phyloP scores from a whole-genome alignment of 2,329 filamentous ascomycete genomes.

The Curvularia spicifera region DNA sequence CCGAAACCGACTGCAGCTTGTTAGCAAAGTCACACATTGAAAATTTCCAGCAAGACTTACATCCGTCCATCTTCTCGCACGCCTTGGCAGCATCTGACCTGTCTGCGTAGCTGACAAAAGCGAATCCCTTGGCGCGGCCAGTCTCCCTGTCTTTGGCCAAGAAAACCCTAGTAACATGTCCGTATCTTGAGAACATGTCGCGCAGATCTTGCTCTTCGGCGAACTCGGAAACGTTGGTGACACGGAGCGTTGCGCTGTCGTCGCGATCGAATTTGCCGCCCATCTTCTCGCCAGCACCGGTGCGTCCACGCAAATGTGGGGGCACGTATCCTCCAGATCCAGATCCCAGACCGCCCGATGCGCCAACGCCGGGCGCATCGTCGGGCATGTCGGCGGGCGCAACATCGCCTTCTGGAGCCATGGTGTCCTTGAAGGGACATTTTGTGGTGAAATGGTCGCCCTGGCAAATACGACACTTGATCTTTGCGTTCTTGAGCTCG shows the following conservation, averaged over 20 bases:
- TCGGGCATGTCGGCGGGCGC: conserved; percentile 56
- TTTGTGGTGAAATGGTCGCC: conserved; percentile 99
- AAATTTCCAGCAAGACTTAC: conserved; percentile 52
- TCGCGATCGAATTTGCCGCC: conserved; percentile 94
- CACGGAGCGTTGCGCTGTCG: conserved; percentile 92
- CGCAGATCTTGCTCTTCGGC: conserved; percentile 94
- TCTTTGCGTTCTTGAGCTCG: conserved; percentile 94
- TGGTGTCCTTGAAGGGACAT: conserved; percentile 99
- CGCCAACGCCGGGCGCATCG: conserved; percentile 52
- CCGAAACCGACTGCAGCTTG: conserved; percentile 68
- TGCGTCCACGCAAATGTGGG: conserved; percentile 85
- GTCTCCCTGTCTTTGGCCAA: conserved; percentile 97
- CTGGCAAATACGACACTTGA: conserved; percentile 99
- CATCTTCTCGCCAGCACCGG: conserved; percentile 80
- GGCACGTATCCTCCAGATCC: conserved; percentile 90
- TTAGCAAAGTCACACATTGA: conserved; percentile 24
- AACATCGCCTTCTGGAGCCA: conserved; percentile 75
- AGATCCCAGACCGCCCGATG: conserved; percentile 63
- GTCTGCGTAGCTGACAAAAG: conserved; percentile 97
- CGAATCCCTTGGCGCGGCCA: conserved; percentile 95
- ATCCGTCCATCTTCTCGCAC: conserved; percentile 98
- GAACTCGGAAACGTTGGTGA: conserved; percentile 98
- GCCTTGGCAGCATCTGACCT: conserved; percentile 87
- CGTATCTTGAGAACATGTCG: conserved; percentile 97
- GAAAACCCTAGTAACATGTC: conserved; percentile 96